Base-by-base conservation (phyloP, 345 rosid genomes). In the Aquilaria malaccensis region DNA sequence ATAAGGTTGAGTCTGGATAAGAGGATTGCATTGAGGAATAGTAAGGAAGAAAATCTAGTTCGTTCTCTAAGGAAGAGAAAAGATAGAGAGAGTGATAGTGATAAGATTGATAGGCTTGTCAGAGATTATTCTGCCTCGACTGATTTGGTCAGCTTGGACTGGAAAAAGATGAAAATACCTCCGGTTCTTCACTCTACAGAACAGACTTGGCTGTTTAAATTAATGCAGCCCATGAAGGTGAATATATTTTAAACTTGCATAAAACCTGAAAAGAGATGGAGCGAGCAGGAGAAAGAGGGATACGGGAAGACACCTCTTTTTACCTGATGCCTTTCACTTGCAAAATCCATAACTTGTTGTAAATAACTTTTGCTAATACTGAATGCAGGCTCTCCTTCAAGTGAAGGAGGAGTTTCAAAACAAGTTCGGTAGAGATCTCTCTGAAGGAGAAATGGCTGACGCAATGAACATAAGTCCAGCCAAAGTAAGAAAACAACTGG, bases 181-280 rank as follows among this genome's bases (percentile, higher is more conserved):
- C 99, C 96, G 0, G 97, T 94, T 78, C 85, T 94, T 52, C 71
- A 88, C 43, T 81, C 87, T 1, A 47, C 82, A 0, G 99, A 94
- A 72, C 97, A 94, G 64, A 49, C 74, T 55, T 90, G 97, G 97
- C 67, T 94, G 84, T 94, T 94, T 79, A 94, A 82, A 77, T 64
- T 86, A 71, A 84, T 94, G 92, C 96, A 90, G 68, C 97, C 96
- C 30, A 83, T 84, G 96, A 90, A 94, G 90, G 97, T 88, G 68
- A 69, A 70, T 49, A 48, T 59, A 13, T 52, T 59, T 59, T 33
- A n/a, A 3, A 11, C 13, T 13, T 9, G 53, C 11, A 6, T 22
- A 47, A 9, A 3, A 12, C 22, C 1, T 22, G 22, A 22, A 46
- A 64, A 52, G 30, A 33, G 13, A 52, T 32, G 10, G 33, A 30